A percentile compares a stretch with the other conserved stretches of the same genome.
Conservation (phyloP, 23 red algal species). For the Cyanidioschyzon merolae region DNA sequence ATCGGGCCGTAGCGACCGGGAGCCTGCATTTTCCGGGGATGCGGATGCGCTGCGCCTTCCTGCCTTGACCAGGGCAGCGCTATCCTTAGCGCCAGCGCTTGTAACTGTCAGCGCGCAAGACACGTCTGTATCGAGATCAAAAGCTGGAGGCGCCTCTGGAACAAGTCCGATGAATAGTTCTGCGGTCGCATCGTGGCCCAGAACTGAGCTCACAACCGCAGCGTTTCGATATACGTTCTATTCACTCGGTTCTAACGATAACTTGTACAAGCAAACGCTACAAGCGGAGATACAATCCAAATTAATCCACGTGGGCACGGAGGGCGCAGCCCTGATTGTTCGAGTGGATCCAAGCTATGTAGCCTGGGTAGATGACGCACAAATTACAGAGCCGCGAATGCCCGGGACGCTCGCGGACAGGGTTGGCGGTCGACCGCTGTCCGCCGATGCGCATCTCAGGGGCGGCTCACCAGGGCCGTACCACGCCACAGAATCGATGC, state of each 20-base stretch:
- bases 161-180: no score
- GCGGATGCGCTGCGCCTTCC: not conserved
- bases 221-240: not conserved
- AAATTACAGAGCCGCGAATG: not conserved
- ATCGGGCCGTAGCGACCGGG: no score
- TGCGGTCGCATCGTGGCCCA: not conserved
- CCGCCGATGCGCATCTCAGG: not conserved
- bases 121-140: not conserved
- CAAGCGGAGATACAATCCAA: not conserved
- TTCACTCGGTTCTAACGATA: not conserved
- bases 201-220: not conserved
- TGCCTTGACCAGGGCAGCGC: not conserved
- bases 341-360: constrained; percentile 12
- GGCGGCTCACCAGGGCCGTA: not conserved
- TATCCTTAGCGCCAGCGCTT: not conserved
- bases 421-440: constrained; percentile 1
- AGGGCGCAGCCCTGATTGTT: not conserved
- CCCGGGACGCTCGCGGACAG: not conserved
- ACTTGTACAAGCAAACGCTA: not conserved
- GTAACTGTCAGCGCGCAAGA: not conserved
- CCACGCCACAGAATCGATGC: not conserved
- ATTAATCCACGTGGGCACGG: not conserved
- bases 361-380: not conserved
- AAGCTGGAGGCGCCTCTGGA: not conserved
- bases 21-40: no score